Evolutionary conservation across 805 yeast species (phyloP), one percentile per base, ranked within the genome.

Genomic region (Geotrichum ghanense): DNA sequence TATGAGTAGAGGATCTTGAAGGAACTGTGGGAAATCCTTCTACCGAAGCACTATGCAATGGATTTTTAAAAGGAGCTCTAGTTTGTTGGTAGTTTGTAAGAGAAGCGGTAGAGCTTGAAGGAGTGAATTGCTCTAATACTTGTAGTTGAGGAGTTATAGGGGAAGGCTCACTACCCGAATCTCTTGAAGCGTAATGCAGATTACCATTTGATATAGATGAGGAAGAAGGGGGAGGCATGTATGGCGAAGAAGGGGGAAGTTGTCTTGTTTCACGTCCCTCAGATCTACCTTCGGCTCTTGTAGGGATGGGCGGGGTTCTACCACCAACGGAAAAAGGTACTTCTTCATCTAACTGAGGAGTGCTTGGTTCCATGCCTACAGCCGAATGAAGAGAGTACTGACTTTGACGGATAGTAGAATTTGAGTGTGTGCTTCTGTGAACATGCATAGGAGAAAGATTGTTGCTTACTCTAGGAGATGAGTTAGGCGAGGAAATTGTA

Each of bases 21-120:
- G 41, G 41, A 42, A 35, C 43, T 43, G 23, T 44, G 35, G 14
- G 50, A 44, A 39, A 22, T 5, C 23, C 42, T n/a, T 20, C 42
- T 5, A 22, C 25, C 9, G 42, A 21, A 21, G 42, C 23, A 39
- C 23, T 39, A n/a, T 20, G 23, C 7, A 20, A 5, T 7, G 37
- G 37, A n/a, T 39, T 22, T 20, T 39, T 39, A n/a, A 39, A 20
- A 21, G 25, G 42, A 17, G 42, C 25, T 7, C 25, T 12, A 20
- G 19, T 10, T 19, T 20, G 42, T 39, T 39, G 42, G 24, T 21
- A 24, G 14, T 21, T 39, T 5, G 23, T 7, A 17, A 39, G 42
- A 5, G 25, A 22, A n/a, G 25, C 24, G 16, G 42, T 39, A n/a
- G 42, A 39, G 42, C 42, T 39, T 5, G 25, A 20, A 39, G 37